A percentile compares a stretch with the other conserved stretches of the same genome.
phyloP scores from a whole-genome alignment of 192 early-diverging fungal genomes.

The Haplosporangium gracile region DNA sequence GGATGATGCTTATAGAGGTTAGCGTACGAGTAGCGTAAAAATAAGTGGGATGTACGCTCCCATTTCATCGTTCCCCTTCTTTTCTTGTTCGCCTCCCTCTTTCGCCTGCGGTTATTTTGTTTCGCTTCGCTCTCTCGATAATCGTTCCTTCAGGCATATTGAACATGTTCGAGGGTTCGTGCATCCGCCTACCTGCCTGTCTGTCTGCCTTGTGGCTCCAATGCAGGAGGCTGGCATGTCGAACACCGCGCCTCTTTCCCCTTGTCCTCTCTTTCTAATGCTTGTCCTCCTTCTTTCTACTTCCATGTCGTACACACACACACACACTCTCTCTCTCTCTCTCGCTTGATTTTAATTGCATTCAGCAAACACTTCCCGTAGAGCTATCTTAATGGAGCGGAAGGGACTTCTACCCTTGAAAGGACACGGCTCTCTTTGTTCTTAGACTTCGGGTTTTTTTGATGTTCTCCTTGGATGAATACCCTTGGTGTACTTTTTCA shows the following conservation, averaged over 20 bases:
- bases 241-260: background rate
- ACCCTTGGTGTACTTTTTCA: background rate
- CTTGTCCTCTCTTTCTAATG: background rate
- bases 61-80: background rate
- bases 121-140: background rate
- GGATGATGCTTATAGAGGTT: background rate
- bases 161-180: background rate
- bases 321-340: background rate
- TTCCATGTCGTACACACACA: background rate
- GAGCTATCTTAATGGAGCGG: background rate
- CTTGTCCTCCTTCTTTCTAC: background rate
- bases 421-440: background rate
- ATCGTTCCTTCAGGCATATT: background rate
- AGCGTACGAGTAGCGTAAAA: background rate
- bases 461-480: background rate
- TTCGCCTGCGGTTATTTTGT: background rate
- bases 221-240: conserved; percentile 4
- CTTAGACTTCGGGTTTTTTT: background rate
- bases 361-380: background rate
- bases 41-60: background rate
- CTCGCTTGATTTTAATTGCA: background rate
- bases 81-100: background rate
- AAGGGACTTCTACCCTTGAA: background rate
- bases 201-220: background rate
- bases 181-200: background rate